phyloP scores from a whole-genome alignment of 2,329 filamentous ascomycete species.

The Pestalotiopsis sp. region DNA sequence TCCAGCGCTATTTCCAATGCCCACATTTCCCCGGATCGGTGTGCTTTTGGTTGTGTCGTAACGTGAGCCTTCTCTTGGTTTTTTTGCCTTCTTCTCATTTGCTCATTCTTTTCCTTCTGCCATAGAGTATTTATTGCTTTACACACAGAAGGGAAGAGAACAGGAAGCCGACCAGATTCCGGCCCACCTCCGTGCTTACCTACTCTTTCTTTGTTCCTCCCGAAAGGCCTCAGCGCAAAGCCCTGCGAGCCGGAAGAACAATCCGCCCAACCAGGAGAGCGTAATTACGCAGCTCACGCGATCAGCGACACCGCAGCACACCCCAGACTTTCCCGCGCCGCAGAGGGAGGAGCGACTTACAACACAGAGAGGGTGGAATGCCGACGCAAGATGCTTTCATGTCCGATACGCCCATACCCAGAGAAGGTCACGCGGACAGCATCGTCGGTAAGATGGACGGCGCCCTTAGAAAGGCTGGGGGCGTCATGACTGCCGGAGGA shows the following conservation, averaged over 20 bases:
- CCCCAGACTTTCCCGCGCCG: not conserved
- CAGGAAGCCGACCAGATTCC: not conserved
- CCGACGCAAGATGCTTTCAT: constrained; percentile 62
- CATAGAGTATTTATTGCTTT: not conserved
- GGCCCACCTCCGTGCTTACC: not conserved
- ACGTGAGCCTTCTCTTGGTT: not conserved
- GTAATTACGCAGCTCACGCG: not conserved
- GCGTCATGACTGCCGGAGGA: constrained; percentile 21
- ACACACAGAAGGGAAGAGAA: not conserved
- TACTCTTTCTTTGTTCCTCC: not conserved
- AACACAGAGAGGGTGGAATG: constrained; percentile 43
- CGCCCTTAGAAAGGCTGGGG: constrained; percentile 28
- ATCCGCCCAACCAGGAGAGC: not conserved
- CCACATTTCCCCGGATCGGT: not conserved
- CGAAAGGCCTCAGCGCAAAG: not conserved
- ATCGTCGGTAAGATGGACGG: constrained; percentile 32
- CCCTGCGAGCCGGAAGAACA: not conserved
- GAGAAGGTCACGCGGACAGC: constrained; percentile 34
- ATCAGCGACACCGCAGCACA: not conserved
- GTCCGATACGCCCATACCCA: constrained; percentile 51
- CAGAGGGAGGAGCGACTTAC: not conserved
- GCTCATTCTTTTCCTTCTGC: not conserved
- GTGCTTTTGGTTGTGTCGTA: not conserved
- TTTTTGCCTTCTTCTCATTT: not conserved
- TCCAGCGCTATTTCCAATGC: not conserved